Evolutionary conservation across 2,329 filamentous ascomycete genomes (phyloP), one percentile per base, ranked within the genome.

Genomic region (Escovopsis sp.): DNA sequence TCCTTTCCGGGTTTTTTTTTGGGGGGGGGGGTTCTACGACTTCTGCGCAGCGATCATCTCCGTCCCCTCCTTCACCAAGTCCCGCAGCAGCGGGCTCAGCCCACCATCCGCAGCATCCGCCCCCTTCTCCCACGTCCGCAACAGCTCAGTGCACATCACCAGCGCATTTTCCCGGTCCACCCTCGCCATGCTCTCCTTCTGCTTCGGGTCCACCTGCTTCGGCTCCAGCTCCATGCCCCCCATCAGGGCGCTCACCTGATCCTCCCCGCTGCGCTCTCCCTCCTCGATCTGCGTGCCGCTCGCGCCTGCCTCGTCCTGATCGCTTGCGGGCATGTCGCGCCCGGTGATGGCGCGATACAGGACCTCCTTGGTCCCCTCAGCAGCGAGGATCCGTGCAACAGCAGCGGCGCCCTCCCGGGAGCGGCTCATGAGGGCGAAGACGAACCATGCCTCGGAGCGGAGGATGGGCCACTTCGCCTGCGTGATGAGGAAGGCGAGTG

Each of bases 161-260:
- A 81, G 57, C 0, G 67, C 73, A 47, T 81, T 81, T 55, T 80
- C 75, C 8, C 74, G 65, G 50, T 80, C 75, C 6, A 73, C 62
- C 45, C 64, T 65, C 1, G 60, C 59, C 61, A 72, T 70, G 36
- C 62, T 63, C 1, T 63, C 66, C 36, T 61, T 55, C 43, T 66
- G 61, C 23, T 58, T 59, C 1, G 63, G 58, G 40, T 72, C 65
- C 4, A 63, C 61, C 45, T 68, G 69, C 49, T 67, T 69, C 39
- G 69, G 69, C 50, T 70, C 61, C 11, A 70, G 53, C 4, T 57
- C 59, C 6, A 70, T 49, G 0, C 58, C 60, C 1, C 61, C 55
- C 2, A 63, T 53, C 36, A 55, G 44, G 4, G 50, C 49, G 15
- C 47, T 35, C 3, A 44, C 38, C 6, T 53, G 48, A 4, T 46